Evolutionary conservation across 345 rosid genomes (phyloP).

Genomic region (Cardamine resedifolia): DNA sequence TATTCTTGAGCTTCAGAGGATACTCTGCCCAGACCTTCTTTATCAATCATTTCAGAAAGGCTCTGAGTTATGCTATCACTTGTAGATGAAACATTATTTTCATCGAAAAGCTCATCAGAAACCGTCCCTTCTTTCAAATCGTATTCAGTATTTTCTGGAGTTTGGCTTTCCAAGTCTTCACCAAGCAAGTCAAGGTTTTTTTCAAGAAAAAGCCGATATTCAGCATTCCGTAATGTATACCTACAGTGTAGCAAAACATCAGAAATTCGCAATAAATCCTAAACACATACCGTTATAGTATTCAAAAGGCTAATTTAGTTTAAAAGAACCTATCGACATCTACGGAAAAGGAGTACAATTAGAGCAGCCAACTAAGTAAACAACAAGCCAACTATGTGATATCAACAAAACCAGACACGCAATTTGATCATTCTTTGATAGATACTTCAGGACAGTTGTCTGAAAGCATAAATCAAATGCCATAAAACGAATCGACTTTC

Average conservation of each 20-base stretch:
- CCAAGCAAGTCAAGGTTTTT: slow-evolving; percentile 64
- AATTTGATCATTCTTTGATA: background rate
- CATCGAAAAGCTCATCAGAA: slow-evolving; percentile 38
- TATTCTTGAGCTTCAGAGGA: slow-evolving; percentile 71
- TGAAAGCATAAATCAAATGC: background rate
- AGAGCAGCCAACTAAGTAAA: background rate
- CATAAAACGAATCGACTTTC: background rate
- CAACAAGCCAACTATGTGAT: slow-evolving; percentile 1
- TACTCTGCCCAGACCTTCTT: slow-evolving; percentile 61
- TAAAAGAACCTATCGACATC: background rate
- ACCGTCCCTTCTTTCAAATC: slow-evolving; percentile 48
- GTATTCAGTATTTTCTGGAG: slow-evolving; percentile 36
- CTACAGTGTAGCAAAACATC: slow-evolving; percentile 43
- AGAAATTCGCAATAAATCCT: background rate
- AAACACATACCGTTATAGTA: background rate
- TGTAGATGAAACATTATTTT: slow-evolving; percentile 39
- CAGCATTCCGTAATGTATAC: slow-evolving; percentile 89
- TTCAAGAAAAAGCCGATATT: slow-evolving; percentile 90
- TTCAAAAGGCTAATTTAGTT: background rate
- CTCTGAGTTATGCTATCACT: slow-evolving; percentile 38
- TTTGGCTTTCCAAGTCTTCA: slow-evolving; percentile 45
- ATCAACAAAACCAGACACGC: background rate
- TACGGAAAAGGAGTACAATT: background rate
- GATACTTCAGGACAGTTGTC: background rate
- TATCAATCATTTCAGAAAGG: slow-evolving; percentile 37